Base-by-base conservation (phyloP, 441 rosid species). In the Gossypium schwendimanii region DNA sequence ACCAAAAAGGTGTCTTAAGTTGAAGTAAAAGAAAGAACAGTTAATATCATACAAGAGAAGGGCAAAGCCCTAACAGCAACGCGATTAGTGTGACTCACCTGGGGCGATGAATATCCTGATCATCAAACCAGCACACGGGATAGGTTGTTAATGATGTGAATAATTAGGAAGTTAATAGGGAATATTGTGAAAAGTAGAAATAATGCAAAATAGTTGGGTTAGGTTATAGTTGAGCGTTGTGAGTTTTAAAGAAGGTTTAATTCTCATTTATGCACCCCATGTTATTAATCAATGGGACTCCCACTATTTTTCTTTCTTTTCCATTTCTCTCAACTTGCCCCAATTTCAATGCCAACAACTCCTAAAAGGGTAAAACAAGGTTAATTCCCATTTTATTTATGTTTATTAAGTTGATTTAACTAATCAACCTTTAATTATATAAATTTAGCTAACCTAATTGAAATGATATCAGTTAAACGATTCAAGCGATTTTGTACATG, bases 141-240 rank as follows among this genome's bases (percentile, higher is more conserved):
- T 0, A 31, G 1, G 6, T 52, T 15, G 3, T 52, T 15, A n/a
- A 39, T n/a, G 3, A 20, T 20, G 47, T 70, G 52, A 15, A n/a
- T n/a, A 26, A 14, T 45, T 21, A 59, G 41, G 36, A 24, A 44
- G 3, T 6, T 71, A 24, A 14, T 6, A 28, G 28, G 24, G 33
- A 23, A 6, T 2, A n/a, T 1, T 2, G 20, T 10, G 54, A 69
- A 63, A 15, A 9, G 45, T 17, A 39, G 4, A 50, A 20, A 57
- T 59, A 59, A 73, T 45, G 60, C 23, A 54, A 63, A 63, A 45
- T 18, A 14, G 75, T 28, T 69, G 57, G 11, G 75, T 76, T 77
- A 74, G 85, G 85, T 73, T 24, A 8, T 21, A 11, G 54, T 63
- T 75, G 73, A 70, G n/a, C n/a, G 36, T 62, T 26, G 65, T 76